phyloP scores from a whole-genome alignment of 495 filamentous ascomycete species.

The Penicillium steckii region DNA sequence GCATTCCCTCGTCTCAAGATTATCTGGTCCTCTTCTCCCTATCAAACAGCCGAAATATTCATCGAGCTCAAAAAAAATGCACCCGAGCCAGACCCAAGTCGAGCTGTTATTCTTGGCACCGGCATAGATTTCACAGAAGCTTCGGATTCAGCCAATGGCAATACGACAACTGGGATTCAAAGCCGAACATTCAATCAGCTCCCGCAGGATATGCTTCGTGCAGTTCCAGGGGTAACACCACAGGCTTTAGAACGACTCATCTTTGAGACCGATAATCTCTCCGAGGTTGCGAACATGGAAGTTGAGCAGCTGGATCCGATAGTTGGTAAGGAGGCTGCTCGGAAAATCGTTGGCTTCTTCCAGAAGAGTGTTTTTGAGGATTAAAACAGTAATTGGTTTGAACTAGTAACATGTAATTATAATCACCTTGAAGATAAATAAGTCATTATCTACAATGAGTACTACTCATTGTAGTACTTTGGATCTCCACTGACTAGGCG shows the following conservation, averaged over 20 bases:
- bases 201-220: slow-evolving; percentile 83
- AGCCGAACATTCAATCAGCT: slow-evolving; percentile 60
- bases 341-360: slow-evolving; percentile 80
- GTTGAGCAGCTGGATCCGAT: slow-evolving; percentile 67
- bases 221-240: slow-evolving; percentile 81
- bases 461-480: too few species aligned
- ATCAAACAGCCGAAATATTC: slow-evolving; percentile 97
- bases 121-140: slow-evolving; percentile 54
- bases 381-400: background rate
- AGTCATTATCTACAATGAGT: too few species aligned
- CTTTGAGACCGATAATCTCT: slow-evolving; percentile 70
- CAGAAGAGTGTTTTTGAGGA: slow-evolving; percentile 72
- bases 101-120: slow-evolving; percentile 78
- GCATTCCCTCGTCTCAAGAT: slow-evolving; percentile 87
- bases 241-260: slow-evolving; percentile 71
- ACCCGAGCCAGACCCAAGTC: slow-evolving; percentile 86
- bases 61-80: slow-evolving; percentile 85
- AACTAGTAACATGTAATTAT: background rate
- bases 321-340: slow-evolving; percentile 78
- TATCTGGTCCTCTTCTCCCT: slow-evolving; percentile 91
- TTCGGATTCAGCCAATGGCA: slow-evolving; percentile 59
- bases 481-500: too few species aligned
- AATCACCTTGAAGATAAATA: too few species aligned
- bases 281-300: slow-evolving; percentile 83
- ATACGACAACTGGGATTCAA: slow-evolving; percentile 53